Percentiles rank a stretch among this genome's conserved stretches.
Evolutionary conservation across 306 rosid genomes (phyloP).

Genomic region (Herpetospermum pedunculosum): DNA sequence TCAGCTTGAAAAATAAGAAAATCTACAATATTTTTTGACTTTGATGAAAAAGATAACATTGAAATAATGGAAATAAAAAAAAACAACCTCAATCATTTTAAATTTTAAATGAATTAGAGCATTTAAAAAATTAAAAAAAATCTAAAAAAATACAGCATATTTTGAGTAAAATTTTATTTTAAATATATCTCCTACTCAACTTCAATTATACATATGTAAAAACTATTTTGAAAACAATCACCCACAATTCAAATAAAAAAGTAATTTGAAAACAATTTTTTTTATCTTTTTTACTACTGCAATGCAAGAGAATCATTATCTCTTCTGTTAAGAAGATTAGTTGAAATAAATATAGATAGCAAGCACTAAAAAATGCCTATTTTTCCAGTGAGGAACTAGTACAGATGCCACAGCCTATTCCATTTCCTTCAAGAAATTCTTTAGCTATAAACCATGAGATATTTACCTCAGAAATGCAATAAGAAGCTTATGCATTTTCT

Average conservation of each 20-base stretch:
- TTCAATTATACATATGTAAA: too few species aligned
- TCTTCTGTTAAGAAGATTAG: neutral
- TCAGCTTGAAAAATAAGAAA: neutral
- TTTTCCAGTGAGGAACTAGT: slow-evolving; percentile 3
- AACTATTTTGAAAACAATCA: neutral
- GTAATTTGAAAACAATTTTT: too few species aligned
- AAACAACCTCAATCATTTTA: neutral
- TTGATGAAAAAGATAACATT: neutral
- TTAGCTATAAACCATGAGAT: neutral
- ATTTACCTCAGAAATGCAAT: neutral
- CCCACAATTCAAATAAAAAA: neutral
- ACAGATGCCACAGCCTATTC: neutral
- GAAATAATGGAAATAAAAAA: neutral
- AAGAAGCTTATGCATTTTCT: neutral
- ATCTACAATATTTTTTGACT: neutral
- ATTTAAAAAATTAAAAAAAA: neutral
- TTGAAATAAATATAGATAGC: neutral
- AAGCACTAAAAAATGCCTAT: slow-evolving; percentile 1
- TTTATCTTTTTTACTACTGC: too few species aligned
- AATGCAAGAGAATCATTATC: neutral
- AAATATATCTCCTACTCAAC: too few species aligned
- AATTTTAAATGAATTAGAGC: too few species aligned
- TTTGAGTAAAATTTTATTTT: neutral
- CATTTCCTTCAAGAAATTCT: neutral
- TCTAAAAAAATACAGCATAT: neutral